These are phyloP conservation scores for Zoysia matrella DNA, from an alignment of 202 grass and related monocot genomes.

Conservation along the genomic window DNA sequence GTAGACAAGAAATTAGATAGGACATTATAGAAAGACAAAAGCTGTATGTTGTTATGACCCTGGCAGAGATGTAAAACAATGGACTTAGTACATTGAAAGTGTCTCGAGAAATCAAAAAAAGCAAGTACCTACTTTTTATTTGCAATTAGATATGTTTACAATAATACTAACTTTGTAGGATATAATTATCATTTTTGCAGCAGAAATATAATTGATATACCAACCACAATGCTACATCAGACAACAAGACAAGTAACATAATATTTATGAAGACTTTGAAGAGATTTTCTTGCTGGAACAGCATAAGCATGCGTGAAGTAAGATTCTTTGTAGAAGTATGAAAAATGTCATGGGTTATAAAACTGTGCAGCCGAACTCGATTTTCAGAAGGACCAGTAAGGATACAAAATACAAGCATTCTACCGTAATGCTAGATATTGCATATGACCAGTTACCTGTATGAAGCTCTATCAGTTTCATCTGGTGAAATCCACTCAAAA, in stretches of 20 bases:
- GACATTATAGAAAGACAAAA: conserved; percentile 27
- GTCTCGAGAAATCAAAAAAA: conserved; percentile 4
- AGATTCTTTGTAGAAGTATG: conserved; percentile 2
- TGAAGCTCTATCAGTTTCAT: conserved; percentile 82
- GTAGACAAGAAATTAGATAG: conserved; percentile 39
- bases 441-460: conserved; percentile 70
- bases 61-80: conserved; percentile 18
- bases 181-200: conserved; percentile 20
- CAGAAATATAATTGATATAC: conserved; percentile 3
- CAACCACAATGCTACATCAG: background rate
- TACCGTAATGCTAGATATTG: conserved; percentile 5
- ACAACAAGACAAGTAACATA: conserved; percentile 36
- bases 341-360: background rate
- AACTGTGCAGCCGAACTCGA: background rate
- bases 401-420: background rate
- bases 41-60: background rate
- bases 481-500: conserved; percentile 93
- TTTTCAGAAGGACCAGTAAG: background rate
- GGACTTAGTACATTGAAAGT: background rate
- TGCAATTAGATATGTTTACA: conserved; percentile 4
- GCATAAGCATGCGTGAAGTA: conserved; percentile 15
- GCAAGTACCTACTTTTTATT: background rate
- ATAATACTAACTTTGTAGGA: conserved; percentile 6
- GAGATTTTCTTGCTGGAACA: conserved; percentile 4
- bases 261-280: background rate